Evolutionary conservation across 2,329 filamentous ascomycete genomes (phyloP), one percentile per base, ranked within the genome.

Genomic region (Hypoxylon sp.): DNA sequence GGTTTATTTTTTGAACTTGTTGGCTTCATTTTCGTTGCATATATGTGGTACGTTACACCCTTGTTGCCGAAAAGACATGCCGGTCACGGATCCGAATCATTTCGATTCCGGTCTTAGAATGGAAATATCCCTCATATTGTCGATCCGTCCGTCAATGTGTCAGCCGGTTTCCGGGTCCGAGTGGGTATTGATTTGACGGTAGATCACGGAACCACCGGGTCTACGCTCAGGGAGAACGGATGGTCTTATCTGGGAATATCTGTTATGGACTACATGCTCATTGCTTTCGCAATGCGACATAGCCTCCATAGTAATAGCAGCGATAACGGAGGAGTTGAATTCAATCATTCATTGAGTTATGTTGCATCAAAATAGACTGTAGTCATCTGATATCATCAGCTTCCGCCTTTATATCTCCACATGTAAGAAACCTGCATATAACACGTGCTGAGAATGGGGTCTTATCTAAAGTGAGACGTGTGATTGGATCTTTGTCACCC

Each of bases 71-170:
- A 10, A 10, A 53, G 37, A 3, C 37, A 42, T 39, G 5, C 22
- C 26, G 22, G 46, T 2, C 13, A n/a, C 46, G 24, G 24, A 5
- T 3, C 24, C 22, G 46, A 29, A 26, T 29, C 17, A 44, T n/a
- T 50, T 29, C 14, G 11, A 9, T 50, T n/a, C 50, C 46, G 55
- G 55, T 9, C 37, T 51, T 59, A 59, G n/a, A 37, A 50, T 59
- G 55, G 55, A 19, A 50, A 59, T 59, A 26, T 37, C n/a, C 14
- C n/a, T 26, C 24, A 6, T 33, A 31, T 31, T 9, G 29, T 31
- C 29, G 29, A 31, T 9, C 26, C 10, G 35, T 33, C 26, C 14
- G n/a, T 19, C 31, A 17, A 6, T 5, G 19, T 35, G 24, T 57
- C 13, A 46, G 53, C 44, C 53, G 37, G 14, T 24, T 57, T 13